Conservation (phyloP, 768 basidiomycete species). For the Phanerochaete carnosa region DNA sequence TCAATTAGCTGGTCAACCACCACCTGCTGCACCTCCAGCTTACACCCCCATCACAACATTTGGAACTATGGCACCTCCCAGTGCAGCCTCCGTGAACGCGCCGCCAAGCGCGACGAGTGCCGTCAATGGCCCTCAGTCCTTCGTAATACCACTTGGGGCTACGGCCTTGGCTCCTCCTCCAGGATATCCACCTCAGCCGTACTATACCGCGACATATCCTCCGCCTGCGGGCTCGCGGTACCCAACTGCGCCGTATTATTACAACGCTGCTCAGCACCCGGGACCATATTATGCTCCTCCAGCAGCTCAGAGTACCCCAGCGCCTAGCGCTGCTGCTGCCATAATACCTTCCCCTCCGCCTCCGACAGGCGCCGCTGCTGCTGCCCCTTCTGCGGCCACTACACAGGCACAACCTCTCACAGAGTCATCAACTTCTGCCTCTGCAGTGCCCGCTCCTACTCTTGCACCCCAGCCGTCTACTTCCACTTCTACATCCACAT, state of each 20-base stretch:
- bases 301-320: constrained; percentile 7
- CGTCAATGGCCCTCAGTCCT: constrained; percentile 70
- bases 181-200: constrained; percentile 25
- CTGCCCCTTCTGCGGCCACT: not conserved
- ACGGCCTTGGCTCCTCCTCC: constrained; percentile 41
- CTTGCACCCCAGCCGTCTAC: constrained; percentile 5
- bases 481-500: constrained; percentile 7
- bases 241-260: constrained; percentile 63
- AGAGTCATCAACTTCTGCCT: constrained; percentile 21
- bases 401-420: constrained; percentile 7
- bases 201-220: constrained; percentile 37
- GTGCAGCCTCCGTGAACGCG: constrained; percentile 26
- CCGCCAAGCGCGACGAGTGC: constrained; percentile 39
- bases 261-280: constrained; percentile 37
- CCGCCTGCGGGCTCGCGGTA: constrained; percentile 39
- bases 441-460: constrained; percentile 15
- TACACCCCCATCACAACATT: constrained; percentile 26
- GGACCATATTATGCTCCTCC: constrained; percentile 20
- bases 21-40: constrained; percentile 28
- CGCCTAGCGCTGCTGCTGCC: constrained; percentile 15
- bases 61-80: constrained; percentile 25
- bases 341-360: constrained; percentile 18
- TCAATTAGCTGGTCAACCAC: constrained; percentile 62
- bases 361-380: constrained; percentile 8
- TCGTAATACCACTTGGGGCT: constrained; percentile 62